These are phyloP conservation scores for Solanum pimpinellifolium DNA, from an alignment of 257 asterid genomes.

Conservation along the genomic window DNA sequence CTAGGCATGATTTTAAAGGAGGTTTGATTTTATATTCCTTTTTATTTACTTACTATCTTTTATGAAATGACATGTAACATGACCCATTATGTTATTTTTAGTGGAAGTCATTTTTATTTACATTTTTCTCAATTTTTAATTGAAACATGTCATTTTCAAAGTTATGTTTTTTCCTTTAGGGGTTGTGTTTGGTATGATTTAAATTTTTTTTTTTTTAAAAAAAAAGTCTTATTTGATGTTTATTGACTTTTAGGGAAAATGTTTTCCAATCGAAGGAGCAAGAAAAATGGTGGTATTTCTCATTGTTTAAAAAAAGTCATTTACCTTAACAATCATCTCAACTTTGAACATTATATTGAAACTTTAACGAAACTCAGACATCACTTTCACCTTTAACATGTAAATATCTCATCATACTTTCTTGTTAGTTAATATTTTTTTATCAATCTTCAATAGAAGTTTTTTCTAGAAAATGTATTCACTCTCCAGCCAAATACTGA, in stretches of 20 bases:
- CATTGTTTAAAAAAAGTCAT: background rate
- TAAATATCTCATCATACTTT: background rate
- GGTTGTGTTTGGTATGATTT: background rate
- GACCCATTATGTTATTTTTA: background rate
- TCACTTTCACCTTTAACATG: background rate
- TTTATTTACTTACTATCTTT: background rate
- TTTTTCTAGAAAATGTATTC: background rate
- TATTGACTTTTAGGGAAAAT: background rate
- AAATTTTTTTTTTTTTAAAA: too few relatives aligned
- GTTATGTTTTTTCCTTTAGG: background rate
- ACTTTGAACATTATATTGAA: background rate
- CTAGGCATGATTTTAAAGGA: conserved; percentile 30
- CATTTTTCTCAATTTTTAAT: background rate
- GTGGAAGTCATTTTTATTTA: background rate
- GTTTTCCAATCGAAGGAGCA: background rate
- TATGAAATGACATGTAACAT: background rate
- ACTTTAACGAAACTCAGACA: background rate
- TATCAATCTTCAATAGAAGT: background rate
- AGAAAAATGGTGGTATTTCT: background rate
- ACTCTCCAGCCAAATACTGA: background rate
- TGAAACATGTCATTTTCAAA: background rate
- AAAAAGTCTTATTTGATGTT: background rate
- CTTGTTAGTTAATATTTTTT: background rate
- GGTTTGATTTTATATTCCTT: conserved; percentile 15
- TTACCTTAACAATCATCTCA: background rate